Evolutionary conservation across 805 yeast genomes (phyloP), one percentile per base, ranked within the genome.

Genomic region (Teunomyces funiuensis): DNA sequence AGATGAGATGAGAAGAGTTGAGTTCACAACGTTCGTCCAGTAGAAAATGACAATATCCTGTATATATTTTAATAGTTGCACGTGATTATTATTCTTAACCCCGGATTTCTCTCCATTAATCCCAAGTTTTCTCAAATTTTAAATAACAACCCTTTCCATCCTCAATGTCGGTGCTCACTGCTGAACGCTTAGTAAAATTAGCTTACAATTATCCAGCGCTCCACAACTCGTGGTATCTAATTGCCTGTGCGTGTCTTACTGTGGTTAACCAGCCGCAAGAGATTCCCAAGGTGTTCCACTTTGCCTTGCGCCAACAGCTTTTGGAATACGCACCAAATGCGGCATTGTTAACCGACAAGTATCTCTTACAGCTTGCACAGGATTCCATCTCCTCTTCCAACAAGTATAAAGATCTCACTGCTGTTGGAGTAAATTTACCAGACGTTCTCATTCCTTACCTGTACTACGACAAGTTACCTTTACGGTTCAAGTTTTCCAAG

Each of bases 251-350:
- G 0, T 79, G 95, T 7, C 72, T 89, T 37, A 79, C 91, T 2
- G 89, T 83, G 5, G 83, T 91, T 53, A 90, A 90, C 55, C 77
- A 76, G 45, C 95, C 97, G 0, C 79, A 82, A 38, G 96, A 86
- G 47, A 77, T 88, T 22, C 90, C 96, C 2, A 72, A 69, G 41
- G 57, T 90, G 3, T 85, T 83, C 58, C 85, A 85, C 47, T 83
- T 82, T 63, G 88, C 89, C 14, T 55, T 73, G 40, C 57, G 71
- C 31, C 74, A 70, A 45, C 76, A 70, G 49, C 58, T 69, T 30
- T 60, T 70, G 34, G 74, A 68, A 42, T 48, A 43, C 17, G 42
- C 58, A 16, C 33, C 51, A 6, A 63, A 61, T 19, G 44, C 48
- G 6, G 39, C 50, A 18, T 49, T 68, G 17, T 55, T 70, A 31